Conservation (phyloP, 2,329 filamentous ascomycete species). For the Teratosphaeriaceae sp. region DNA sequence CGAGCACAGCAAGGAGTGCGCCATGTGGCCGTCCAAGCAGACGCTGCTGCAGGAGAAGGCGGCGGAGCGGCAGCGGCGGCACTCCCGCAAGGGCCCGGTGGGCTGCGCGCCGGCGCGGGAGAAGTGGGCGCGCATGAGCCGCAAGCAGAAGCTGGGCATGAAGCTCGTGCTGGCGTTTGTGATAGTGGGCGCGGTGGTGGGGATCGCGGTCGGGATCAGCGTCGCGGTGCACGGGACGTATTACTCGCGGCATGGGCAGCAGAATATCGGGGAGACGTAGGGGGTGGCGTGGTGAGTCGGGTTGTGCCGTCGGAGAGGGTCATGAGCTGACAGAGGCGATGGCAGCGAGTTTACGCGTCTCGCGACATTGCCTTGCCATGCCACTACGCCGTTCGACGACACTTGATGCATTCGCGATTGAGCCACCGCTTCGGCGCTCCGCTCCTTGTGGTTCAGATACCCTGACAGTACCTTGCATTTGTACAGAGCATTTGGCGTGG, state of each 20-base stretch:
- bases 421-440: neutral
- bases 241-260: slow-evolving; percentile 33
- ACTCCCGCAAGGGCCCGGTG: slow-evolving; percentile 30
- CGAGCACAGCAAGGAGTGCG: slow-evolving; percentile 43
- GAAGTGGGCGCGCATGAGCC: slow-evolving; percentile 34
- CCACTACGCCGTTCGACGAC: neutral
- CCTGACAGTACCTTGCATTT: neutral
- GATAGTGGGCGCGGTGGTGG: slow-evolving; percentile 41
- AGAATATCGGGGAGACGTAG: neutral
- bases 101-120: slow-evolving; percentile 22
- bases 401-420: too few relatives aligned
- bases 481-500: neutral
- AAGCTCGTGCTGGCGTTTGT: slow-evolving; percentile 41
- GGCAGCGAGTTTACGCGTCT: neutral
- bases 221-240: slow-evolving; percentile 43
- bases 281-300: too few relatives aligned
- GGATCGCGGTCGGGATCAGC: slow-evolving; percentile 43
- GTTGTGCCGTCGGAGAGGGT: too few relatives aligned
- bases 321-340: neutral
- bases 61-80: slow-evolving; percentile 28
- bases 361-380: neutral
- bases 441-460: neutral
- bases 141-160: slow-evolving; percentile 38
- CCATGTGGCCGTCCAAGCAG: slow-evolving; percentile 46
- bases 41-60: slow-evolving; percentile 38